phyloP scores from a whole-genome alignment of 2,329 filamentous ascomycete genomes.

The Clarireedia homoeocarpa region DNA sequence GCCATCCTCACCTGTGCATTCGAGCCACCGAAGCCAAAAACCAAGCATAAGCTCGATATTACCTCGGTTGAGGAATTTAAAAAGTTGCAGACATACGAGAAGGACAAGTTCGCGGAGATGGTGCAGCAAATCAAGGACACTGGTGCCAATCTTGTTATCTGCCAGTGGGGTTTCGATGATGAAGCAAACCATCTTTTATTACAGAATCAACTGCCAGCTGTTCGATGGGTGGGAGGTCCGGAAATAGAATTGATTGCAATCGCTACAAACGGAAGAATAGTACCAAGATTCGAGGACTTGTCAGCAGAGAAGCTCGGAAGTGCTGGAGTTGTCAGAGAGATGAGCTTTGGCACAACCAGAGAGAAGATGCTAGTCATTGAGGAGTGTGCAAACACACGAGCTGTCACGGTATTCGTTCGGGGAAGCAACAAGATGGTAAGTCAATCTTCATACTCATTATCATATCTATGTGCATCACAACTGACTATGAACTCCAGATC shows the following conservation, averaged over 20 bases:
- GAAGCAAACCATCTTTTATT: constrained; percentile 96
- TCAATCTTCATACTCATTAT: constrained; percentile 9
- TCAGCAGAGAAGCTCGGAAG: constrained; percentile 83
- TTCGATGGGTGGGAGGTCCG: constrained; percentile 95
- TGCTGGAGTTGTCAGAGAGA: constrained; percentile 85
- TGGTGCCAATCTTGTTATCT: constrained; percentile 94
- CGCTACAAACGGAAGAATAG: constrained; percentile 94
- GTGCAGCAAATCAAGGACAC: constrained; percentile 97
- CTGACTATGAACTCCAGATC: constrained; percentile 50
- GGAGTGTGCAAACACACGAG: constrained; percentile 95
- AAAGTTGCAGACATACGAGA: constrained; percentile 92
- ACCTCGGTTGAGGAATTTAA: constrained; percentile 97
- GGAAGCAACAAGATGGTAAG: constrained; percentile 98
- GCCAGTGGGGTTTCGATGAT: constrained; percentile 99
- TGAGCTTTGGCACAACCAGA: constrained; percentile 93
- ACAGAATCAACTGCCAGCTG: constrained; percentile 91
- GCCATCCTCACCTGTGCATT: constrained; percentile 97
- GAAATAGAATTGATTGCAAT: constrained; percentile 99
- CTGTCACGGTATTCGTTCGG: constrained; percentile 91
- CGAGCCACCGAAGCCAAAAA: constrained; percentile 98
- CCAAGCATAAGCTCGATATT: constrained; percentile 98
- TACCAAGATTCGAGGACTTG: constrained; percentile 93
- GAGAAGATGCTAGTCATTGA: constrained; percentile 99
- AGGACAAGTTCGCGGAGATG: constrained; percentile 96
- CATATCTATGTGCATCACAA: neutral